Percentiles rank a stretch among this genome's conserved stretches.
Evolutionary conservation across 108 stramenopile species (phyloP).

Genomic region (Skeletonema tropicum): DNA sequence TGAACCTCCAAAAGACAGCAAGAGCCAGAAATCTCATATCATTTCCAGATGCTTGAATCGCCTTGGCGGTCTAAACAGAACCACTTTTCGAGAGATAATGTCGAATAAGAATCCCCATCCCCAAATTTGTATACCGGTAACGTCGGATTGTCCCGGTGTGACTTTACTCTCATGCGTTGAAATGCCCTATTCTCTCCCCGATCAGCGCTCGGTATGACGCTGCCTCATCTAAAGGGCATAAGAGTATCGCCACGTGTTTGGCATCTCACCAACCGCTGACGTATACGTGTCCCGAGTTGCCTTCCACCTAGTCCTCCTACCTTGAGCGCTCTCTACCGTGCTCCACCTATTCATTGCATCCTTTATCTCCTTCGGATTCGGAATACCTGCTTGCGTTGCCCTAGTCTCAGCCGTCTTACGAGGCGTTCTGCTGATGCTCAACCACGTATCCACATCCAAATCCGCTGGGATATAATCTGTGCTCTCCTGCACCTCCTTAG

Average conservation of each 20-base stretch:
- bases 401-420: conserved; percentile 9
- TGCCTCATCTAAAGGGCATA: conserved; percentile 10
- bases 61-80: too few relatives aligned
- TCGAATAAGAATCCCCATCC: too few relatives aligned
- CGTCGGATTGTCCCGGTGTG: not conserved
- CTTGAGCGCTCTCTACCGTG: not conserved
- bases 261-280: not conserved
- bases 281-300: conserved; percentile 2
- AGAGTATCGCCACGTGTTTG: conserved; percentile 23
- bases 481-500: conserved; percentile 8
- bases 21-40: too few relatives aligned
- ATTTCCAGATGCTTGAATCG: too few relatives aligned
- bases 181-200: conserved; percentile 4
- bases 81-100: too few relatives aligned
- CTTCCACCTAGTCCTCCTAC: not conserved
- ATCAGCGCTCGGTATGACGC: not conserved
- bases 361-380: not conserved
- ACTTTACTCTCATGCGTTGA: not conserved
- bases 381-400: not conserved
- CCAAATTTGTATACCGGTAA: too few relatives aligned
- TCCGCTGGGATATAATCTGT: not conserved
- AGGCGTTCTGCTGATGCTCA: not conserved
- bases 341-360: conserved; percentile 33
- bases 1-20: too few relatives aligned
- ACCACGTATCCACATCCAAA: not conserved